phyloP scores from a whole-genome alignment of 2,329 filamentous ascomycete genomes.

The Phyllosticta capitalensis region DNA sequence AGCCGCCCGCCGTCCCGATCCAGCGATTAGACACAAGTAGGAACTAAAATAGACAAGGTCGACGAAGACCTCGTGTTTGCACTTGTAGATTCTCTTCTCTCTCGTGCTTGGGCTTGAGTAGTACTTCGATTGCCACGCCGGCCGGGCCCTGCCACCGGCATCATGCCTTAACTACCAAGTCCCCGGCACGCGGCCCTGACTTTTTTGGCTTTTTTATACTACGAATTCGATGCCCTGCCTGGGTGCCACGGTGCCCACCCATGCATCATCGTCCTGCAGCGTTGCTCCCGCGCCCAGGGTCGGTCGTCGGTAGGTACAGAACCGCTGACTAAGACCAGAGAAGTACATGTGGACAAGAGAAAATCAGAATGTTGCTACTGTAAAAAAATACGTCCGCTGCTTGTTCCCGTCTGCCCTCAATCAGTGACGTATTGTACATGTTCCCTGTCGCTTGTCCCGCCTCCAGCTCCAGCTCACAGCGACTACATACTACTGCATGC shows the following conservation, averaged over 20 bases:
- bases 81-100: too few relatives aligned
- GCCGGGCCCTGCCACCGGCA: not conserved
- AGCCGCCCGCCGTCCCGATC: not conserved
- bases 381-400: too few relatives aligned
- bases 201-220: not conserved
- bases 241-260: too few relatives aligned
- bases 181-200: not conserved
- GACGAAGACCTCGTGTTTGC: too few relatives aligned
- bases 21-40: not conserved
- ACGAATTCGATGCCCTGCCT: not conserved
- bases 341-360: too few relatives aligned
- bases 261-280: not conserved
- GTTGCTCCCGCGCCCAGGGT: not conserved
- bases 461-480: too few relatives aligned
- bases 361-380: too few relatives aligned
- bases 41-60: too few relatives aligned
- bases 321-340: not conserved
- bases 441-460: too few relatives aligned
- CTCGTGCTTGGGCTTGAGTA: not conserved
- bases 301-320: not conserved
- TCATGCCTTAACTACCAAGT: not conserved
- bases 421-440: too few relatives aligned
- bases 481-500: too few relatives aligned
- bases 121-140: not conserved
- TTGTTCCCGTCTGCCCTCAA: too few relatives aligned